Evolutionary conservation across 2,329 filamentous ascomycete species (phyloP).

Genomic region (Lasiodiplodia citricola): DNA sequence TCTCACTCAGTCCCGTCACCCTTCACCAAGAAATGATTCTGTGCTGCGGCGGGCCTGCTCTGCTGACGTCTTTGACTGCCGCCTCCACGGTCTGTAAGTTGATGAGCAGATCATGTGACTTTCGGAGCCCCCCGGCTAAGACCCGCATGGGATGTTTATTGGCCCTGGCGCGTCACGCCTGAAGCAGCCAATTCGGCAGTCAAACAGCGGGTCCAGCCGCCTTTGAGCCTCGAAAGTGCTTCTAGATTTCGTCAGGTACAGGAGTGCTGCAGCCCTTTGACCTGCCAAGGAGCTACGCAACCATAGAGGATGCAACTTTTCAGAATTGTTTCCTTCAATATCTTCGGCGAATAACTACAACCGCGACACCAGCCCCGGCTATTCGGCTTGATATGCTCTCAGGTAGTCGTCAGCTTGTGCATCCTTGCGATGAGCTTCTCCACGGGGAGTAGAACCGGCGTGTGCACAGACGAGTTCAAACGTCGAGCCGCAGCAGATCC

Average conservation of each 20-base stretch:
- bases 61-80: not conserved
- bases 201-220: not conserved
- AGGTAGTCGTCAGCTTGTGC: too few species aligned
- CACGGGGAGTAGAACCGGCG: not conserved
- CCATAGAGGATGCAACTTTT: not conserved
- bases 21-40: not conserved
- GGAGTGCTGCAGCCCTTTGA: not conserved
- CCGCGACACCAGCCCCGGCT: not conserved
- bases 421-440: not conserved
- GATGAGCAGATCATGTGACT: constrained; percentile 29
- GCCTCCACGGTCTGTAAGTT: too few species aligned
- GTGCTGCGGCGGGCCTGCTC: too few species aligned
- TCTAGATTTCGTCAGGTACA: not conserved
- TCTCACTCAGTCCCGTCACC: not conserved
- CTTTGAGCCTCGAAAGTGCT: not conserved
- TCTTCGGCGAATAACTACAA: not conserved
- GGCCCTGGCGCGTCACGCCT: not conserved
- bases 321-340: not conserved
- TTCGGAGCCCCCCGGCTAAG: not conserved
- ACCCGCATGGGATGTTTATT: constrained; percentile 1
- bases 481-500: not conserved
- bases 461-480: not conserved
- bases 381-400: too few species aligned
- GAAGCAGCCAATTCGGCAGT: not conserved
- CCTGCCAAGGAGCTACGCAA: not conserved